Percentiles rank a stretch among this genome's conserved stretches.
Conservation (phyloP, 306 rosid genomes). For the Morella rubra region DNA sequence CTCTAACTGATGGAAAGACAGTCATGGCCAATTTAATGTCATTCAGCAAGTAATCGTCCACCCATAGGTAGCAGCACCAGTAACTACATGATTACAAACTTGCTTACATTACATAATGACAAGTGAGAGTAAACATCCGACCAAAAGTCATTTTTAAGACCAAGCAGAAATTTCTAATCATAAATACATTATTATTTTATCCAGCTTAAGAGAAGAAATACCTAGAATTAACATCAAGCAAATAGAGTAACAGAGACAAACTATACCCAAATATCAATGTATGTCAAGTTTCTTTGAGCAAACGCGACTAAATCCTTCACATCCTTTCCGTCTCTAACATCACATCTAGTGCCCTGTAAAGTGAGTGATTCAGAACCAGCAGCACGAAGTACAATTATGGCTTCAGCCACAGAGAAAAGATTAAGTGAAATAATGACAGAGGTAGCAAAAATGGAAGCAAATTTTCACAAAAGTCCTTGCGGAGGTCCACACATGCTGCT, state of each 20-base stretch:
- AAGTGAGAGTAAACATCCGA: background rate
- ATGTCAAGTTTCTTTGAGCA: constrained; percentile 65
- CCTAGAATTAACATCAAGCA: constrained; percentile 10
- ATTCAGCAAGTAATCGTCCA: background rate
- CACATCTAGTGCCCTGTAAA: constrained; percentile 79
- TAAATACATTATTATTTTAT: background rate
- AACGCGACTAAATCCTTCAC: constrained; percentile 78
- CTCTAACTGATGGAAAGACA: background rate
- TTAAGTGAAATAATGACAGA: constrained; percentile 15
- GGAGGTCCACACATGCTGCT: constrained; percentile 96
- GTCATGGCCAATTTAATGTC: background rate
- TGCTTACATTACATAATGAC: background rate
- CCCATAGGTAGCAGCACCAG: background rate
- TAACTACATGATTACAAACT: background rate
- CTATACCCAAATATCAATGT: constrained; percentile 89
- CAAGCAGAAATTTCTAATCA: background rate
- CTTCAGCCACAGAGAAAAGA: constrained; percentile 12
- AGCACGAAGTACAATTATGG: constrained; percentile 24
- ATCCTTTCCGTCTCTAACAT: constrained; percentile 77
- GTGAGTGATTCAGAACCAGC: constrained; percentile 24
- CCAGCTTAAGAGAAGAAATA: background rate
- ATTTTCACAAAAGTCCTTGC: constrained; percentile 35
- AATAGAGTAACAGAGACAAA: constrained; percentile 1
- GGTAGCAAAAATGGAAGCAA: background rate
- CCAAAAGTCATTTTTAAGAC: background rate